phyloP scores from a whole-genome alignment of 2,329 filamentous ascomycete species.

The Phialemoniopsis sp. region DNA sequence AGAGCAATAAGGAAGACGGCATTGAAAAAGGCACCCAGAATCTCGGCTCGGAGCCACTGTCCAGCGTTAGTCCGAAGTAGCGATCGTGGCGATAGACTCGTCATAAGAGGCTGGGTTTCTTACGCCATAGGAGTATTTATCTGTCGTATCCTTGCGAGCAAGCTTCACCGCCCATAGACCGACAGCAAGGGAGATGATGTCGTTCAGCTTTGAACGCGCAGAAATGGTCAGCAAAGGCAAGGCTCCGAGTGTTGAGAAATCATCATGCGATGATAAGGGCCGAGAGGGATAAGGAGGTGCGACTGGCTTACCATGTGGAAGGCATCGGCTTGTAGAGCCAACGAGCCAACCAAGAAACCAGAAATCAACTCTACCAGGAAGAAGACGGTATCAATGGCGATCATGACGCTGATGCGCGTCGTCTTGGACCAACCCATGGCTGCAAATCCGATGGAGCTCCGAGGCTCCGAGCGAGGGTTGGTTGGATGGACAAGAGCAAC shows the following conservation, averaged over 20 bases:
- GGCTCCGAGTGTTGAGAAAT: not conserved
- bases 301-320: conserved; percentile 95
- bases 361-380: conserved; percentile 85
- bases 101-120: conserved; percentile 25
- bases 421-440: conserved; percentile 87
- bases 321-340: conserved; percentile 91
- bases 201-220: conserved; percentile 65
- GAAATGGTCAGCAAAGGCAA: conserved; percentile 8
- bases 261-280: not conserved
- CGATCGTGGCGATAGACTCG: not conserved
- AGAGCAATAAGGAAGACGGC: conserved; percentile 96
- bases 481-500: too few relatives aligned
- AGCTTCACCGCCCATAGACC: conserved; percentile 94
- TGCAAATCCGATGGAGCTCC: too few relatives aligned
- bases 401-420: conserved; percentile 86
- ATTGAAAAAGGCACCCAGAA: conserved; percentile 92
- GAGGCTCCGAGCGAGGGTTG: too few relatives aligned
- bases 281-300: conserved; percentile 11
- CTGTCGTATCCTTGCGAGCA: conserved; percentile 77
- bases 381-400: conserved; percentile 84
- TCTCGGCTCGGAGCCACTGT: conserved; percentile 95
- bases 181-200: conserved; percentile 90
- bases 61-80: conserved; percentile 14
- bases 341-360: conserved; percentile 82
- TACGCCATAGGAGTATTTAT: conserved; percentile 93